Evolutionary conservation across 352 stramenopile genomes (phyloP), one percentile per base, ranked within the genome.

Genomic region (Phytophthora sp.): DNA sequence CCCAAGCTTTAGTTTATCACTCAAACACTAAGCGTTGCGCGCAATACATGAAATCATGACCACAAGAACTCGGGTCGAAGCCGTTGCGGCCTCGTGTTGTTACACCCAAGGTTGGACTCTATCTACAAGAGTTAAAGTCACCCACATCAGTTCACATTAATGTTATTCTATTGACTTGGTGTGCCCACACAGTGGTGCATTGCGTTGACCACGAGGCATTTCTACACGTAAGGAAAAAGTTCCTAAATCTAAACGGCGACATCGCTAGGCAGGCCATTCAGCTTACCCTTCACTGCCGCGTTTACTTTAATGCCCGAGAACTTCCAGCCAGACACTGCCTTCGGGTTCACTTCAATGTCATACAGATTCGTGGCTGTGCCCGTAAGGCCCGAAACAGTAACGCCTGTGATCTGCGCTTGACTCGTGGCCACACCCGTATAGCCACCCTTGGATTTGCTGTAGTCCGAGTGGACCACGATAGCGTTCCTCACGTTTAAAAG

Each of bases 251-350:
- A 72, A 32, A 48, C 42, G 38, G 15, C 50, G 39, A 73, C 18
- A 11, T 20, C 38, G 37, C 28, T 59, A 17, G 64, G 64, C 20
- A 49, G 35, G 32, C 64, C 64, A 7, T 42, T 63, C 23, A 53
- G 39, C n/a, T 53, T 64, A 20, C 64, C 57, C 32, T 57, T 58
- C 21, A 44, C 43, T 11, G 50, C 41, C 17, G 38, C 52, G 21
- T 35, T 55, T 26, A 69, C 52, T 13, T 30, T 38, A 23, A 68
- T 57, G 24, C 48, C 53, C 21, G 53, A 64, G 58, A 73, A 69
- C 39, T 43, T 50, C 64, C 64, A 73, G 61, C 60, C 43, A 7
- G 60, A 71, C 31, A 74, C 66, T 2, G 66, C 66, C 13, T 60
- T 53, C 4, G 54, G 42, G 39, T 72, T 75, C 1, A 35, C 61